Base-by-base conservation (phyloP, 257 asterid species). In the Lycium barbarum region DNA sequence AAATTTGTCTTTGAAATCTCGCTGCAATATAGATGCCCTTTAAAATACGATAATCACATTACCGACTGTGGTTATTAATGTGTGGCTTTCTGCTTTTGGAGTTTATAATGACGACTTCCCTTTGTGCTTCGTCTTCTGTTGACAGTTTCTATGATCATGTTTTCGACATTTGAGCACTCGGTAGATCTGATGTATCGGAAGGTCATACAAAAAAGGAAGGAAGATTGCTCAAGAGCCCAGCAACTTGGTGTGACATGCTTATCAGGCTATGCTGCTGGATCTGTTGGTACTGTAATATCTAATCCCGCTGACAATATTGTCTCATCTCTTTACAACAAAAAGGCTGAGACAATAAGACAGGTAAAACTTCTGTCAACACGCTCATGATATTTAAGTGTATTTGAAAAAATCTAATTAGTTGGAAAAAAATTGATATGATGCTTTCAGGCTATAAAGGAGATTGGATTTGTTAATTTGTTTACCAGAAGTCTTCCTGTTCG, bases 241-340 rank as follows among this genome's bases (percentile, higher is more conserved):
- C 90, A 89, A 85, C 90, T 89, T 35, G 92, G 92, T 38, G 89
- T 89, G 59, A 89, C 90, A n/a, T 89, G 92, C 84, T 80, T 89
- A 38, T 89, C 92, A 57, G 92, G 90, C 73, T 90, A 88, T 83
- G 89, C 86, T 84, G 90, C 92, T 38, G 92, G 92, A 86, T 86
- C 90, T 65, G 80, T 90, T 81, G 92, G 85, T 47, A 83, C 87
- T 62, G 82, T 90, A 63, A 79, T 90, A 83, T 90, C 90, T 40
- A 90, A 86, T 66, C 90, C 92, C 15, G 90, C 90, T n/a, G 90
- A 90, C 74, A 90, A 90, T 53, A 86, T 90, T 72, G 87, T 90
- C 67, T 47, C 92, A 9, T 66, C 84, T 84, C 89, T 88, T 47
- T 82, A 84, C 63, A 89, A 88, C 84, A 86, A 81, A 80, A 89